These are phyloP conservation scores for Fraxinus latifolia DNA, from an alignment of 305 asterid genomes.

Conservation along the genomic window DNA sequence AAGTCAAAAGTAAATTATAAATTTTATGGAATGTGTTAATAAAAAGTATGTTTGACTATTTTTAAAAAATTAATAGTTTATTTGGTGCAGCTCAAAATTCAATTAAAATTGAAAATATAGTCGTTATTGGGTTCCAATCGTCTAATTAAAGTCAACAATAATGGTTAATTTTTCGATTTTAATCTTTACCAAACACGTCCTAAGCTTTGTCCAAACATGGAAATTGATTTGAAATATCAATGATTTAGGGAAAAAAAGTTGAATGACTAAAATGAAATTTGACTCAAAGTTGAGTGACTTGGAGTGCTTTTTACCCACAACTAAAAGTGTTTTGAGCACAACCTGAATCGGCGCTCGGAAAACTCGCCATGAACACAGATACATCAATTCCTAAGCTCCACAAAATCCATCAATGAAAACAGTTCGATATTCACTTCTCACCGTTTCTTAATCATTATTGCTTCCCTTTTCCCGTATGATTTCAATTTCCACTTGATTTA, in stretches of 20 bases:
- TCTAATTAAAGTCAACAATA: no score
- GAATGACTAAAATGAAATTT: not conserved
- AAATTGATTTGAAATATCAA: not conserved
- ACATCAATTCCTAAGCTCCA: constrained; percentile 34
- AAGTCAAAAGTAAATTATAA: not conserved
- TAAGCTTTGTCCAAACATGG: not conserved
- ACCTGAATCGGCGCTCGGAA: constrained; percentile 40
- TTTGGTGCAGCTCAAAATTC: no score
- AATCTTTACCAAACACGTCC: no score
- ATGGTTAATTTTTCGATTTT: no score
- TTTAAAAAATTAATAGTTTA: no score
- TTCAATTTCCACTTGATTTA: constrained; percentile 23
- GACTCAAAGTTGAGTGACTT: not conserved
- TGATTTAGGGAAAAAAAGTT: not conserved
- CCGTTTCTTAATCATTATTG: not conserved
- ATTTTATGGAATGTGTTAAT: not conserved
- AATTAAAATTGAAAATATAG: no score
- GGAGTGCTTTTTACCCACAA: not conserved
- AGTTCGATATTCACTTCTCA: not conserved
- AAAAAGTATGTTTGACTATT: no score
- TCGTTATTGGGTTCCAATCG: no score
- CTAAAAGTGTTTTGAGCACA: not conserved
- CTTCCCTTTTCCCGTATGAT: not conserved
- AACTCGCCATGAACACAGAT: constrained; percentile 36
- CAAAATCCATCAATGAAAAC: constrained; percentile 26